phyloP scores from a whole-genome alignment of 148 eudicot genomes.

The Fagopyrum tataricum region DNA sequence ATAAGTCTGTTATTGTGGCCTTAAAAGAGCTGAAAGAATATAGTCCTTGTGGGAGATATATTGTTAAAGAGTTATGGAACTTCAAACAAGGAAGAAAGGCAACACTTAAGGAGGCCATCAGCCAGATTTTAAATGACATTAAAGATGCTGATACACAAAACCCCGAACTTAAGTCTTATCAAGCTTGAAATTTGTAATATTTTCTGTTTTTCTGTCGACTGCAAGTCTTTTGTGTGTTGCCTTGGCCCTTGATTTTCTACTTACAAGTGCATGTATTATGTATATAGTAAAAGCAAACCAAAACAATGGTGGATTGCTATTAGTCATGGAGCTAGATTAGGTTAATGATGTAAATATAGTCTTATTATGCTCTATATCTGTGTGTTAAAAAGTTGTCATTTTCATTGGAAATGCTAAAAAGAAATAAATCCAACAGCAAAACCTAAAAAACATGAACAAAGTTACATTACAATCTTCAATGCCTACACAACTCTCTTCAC shows the following conservation, averaged over 20 bases:
- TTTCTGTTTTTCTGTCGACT: too few species aligned
- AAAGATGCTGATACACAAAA: constrained; percentile 16
- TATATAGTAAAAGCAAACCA: too few species aligned
- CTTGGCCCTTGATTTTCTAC: too few species aligned
- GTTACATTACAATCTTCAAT: neutral
- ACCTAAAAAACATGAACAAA: neutral
- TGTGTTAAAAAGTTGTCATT: neutral
- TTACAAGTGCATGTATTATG: too few species aligned
- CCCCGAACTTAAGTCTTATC: neutral
- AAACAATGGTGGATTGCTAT: too few species aligned
- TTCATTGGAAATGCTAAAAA: neutral
- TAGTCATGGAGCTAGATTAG: too few species aligned
- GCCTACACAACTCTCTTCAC: neutral
- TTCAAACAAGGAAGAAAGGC: constrained; percentile 55
- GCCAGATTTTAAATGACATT: constrained; percentile 36
- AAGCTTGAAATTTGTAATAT: neutral
- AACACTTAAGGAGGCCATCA: constrained; percentile 59
- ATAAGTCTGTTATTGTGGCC: constrained; percentile 37
- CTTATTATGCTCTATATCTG: neutral
- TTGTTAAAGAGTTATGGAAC: constrained; percentile 60
- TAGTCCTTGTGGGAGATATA: constrained; percentile 68
- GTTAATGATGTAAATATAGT: neutral
- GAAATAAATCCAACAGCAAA: neutral
- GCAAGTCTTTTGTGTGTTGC: too few species aligned
- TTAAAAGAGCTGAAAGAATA: constrained; percentile 51